Evolutionary conservation across 2,329 filamentous ascomycete species (phyloP).

Genomic region (Fusarium sp.): DNA sequence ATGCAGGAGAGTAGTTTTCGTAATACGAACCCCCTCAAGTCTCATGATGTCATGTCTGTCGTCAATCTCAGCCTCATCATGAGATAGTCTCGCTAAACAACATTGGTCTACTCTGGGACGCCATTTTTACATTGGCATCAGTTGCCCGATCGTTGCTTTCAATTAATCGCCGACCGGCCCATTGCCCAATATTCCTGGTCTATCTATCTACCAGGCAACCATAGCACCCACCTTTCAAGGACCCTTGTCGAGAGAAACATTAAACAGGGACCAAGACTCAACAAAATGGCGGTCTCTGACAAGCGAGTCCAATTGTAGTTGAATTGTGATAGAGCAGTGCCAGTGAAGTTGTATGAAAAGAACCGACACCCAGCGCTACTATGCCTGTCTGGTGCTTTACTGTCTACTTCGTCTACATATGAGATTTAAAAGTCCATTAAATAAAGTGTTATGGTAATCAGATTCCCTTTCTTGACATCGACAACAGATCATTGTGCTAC

Average conservation of each 20-base stretch:
- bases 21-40: slow-evolving; percentile 12
- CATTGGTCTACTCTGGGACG: background rate
- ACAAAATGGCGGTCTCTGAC: background rate
- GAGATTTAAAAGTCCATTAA: background rate
- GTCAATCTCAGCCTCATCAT: slow-evolving; percentile 24
- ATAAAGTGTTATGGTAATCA: background rate
- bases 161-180: background rate
- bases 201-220: background rate
- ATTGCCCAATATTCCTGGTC: background rate
- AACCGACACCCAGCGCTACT: background rate
- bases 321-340: background rate
- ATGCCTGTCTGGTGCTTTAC: background rate
- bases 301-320: background rate
- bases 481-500: background rate
- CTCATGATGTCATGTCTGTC: slow-evolving; percentile 33
- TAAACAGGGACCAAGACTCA: background rate
- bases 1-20: slow-evolving; percentile 1
- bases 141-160: background rate
- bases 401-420: background rate
- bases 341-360: background rate
- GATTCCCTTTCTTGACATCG: background rate
- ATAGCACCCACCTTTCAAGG: background rate
- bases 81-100: slow-evolving; percentile 4
- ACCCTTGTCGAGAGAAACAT: background rate
- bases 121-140: background rate